Base-by-base conservation (phyloP, 495 filamentous ascomycete species). In the Beverwykella pulmonaria region DNA sequence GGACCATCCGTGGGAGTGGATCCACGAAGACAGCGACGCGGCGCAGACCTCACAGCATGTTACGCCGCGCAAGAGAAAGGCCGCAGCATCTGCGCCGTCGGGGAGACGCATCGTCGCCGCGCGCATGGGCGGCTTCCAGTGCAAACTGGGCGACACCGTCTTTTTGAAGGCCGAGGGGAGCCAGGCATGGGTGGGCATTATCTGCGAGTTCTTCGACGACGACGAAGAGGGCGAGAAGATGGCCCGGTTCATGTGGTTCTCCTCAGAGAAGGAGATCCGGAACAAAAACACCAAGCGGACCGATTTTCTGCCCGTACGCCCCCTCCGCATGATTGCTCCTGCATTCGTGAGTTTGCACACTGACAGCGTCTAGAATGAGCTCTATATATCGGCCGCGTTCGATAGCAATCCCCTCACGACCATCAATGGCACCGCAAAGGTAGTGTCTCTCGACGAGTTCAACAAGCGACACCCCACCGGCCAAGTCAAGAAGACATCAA, bases 1-100 rank as follows among this genome's bases (percentile, higher is more conserved):
- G 58, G 92, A 96, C 75, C 80, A 82, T 46, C 91, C 92, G 0
- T 98, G 94, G 94, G 87, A 95, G 74, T 98, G 93, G 93, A 87
- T 97, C 29, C 94, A 94, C 77, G 81, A 81, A 29, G 66, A 77
- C 2, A 66, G 68, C 22, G 60, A 74, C 19, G 71, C 44, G 1
- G 41, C 56, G 12, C 41, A 67, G 22, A 44, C 9, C 17, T 22
- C 65, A 17, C 36, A 65, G 50, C 55, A 68, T 59, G 64, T 41
- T 7, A 59, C 68, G 15, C 59, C 63, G 23, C 61, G 61, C 46
- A 74, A 74, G 67, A 60, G 72, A 54, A 72, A 68, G 49, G 54
- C 63, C 1, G 41, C 60, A 1, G 34, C 58, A 10, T 29, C 62
- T 29, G 20, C 53, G 19, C 15, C 66, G 32, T 53, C 52, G 17